These are phyloP conservation scores for Meyerozyma smithsonii DNA, from an alignment of 1,139 yeast genomes.

Conservation along the genomic window DNA sequence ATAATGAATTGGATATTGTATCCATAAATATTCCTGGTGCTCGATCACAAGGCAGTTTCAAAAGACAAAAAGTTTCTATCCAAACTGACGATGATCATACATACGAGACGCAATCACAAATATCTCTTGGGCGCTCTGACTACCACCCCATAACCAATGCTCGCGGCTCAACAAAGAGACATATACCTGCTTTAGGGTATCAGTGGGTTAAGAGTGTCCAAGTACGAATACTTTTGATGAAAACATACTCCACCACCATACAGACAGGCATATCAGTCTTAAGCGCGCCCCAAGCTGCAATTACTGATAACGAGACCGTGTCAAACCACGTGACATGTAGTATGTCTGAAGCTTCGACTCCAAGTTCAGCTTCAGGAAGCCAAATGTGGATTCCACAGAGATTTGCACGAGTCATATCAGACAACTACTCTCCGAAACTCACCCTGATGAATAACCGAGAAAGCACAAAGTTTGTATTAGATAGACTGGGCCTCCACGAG, in stretches of 20 bases:
- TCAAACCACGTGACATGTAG: too few species aligned
- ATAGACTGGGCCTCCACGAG: neutral
- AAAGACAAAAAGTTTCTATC: neutral
- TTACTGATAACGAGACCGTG: too few species aligned
- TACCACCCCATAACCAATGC: too few species aligned
- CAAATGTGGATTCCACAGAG: neutral
- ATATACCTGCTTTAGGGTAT: constrained; percentile 39
- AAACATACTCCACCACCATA: too few species aligned
- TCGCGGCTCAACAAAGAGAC: constrained; percentile 18
- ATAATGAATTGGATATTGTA: neutral
- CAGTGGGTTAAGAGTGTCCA: constrained; percentile 34
- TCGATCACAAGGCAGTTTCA: too few species aligned
- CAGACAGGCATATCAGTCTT: too few species aligned
- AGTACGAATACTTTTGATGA: constrained; percentile 30
- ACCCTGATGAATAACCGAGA: neutral
- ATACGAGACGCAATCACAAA: too few species aligned
- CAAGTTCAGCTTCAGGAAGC: neutral
- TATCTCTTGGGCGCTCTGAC: too few species aligned
- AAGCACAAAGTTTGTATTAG: neutral
- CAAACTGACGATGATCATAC: too few species aligned
- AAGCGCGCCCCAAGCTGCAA: too few species aligned
- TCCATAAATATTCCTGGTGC: too few species aligned
- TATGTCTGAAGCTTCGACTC: too few species aligned
- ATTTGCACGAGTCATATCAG: neutral
- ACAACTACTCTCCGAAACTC: neutral